Conservation (phyloP, 192 early-diverging fungal species). For the Coemansia furcata region DNA sequence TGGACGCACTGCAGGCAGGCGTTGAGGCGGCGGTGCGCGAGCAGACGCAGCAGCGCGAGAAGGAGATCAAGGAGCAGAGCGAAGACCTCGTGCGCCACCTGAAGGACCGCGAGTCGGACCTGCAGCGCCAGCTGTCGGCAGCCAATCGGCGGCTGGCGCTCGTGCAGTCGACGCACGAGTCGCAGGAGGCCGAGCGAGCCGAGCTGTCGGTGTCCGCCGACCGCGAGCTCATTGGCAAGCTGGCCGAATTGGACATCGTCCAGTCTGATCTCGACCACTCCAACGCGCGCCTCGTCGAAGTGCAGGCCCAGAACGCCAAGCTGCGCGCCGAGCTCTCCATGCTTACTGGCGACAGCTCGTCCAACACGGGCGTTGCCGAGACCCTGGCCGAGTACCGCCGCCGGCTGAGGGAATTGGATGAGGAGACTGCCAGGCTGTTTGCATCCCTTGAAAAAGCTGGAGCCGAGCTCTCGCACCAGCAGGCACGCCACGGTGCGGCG, state of each 20-base stretch:
- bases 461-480: slow-evolving; percentile 27
- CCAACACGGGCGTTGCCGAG: slow-evolving; percentile 13
- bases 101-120: slow-evolving; percentile 78
- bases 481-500: slow-evolving; percentile 1
- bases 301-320: slow-evolving; percentile 68
- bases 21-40: slow-evolving; percentile 70
- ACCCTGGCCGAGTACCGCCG: slow-evolving; percentile 44
- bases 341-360: slow-evolving; percentile 18
- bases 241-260: slow-evolving; percentile 89
- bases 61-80: slow-evolving; percentile 67
- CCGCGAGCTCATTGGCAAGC: slow-evolving; percentile 69
- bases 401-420: slow-evolving; percentile 31
- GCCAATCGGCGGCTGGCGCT: slow-evolving; percentile 70
- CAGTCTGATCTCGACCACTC: slow-evolving; percentile 81
- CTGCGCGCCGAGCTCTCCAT: slow-evolving; percentile 47
- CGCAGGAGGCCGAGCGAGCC: slow-evolving; percentile 33
- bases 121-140: slow-evolving; percentile 80
- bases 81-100: slow-evolving; percentile 79
- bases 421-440: slow-evolving; percentile 35
- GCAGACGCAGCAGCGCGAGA: slow-evolving; percentile 66
- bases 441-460: slow-evolving; percentile 35
- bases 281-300: slow-evolving; percentile 63
- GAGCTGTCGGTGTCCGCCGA: slow-evolving; percentile 63
- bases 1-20: slow-evolving; percentile 17
- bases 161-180: slow-evolving; percentile 68